A percentile compares a stretch with the other conserved stretches of the same genome.
Conservation (phyloP, 495 filamentous ascomycete genomes). For the Penicillium flavigenum region DNA sequence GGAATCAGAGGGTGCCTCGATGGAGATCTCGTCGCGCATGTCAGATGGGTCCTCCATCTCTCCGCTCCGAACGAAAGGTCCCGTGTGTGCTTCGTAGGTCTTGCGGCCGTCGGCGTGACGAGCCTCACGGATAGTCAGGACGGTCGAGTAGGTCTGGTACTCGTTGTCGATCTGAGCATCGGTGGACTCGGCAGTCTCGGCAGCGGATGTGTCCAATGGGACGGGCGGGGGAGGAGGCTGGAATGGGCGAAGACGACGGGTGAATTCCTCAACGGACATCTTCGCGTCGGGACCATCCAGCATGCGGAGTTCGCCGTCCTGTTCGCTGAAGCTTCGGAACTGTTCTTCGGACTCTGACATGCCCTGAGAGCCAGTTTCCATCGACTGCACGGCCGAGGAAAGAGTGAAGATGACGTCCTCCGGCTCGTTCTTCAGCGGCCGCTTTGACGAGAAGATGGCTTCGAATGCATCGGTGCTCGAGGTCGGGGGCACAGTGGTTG, state of each 20-base stretch:
- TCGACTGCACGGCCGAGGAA: slow-evolving; percentile 65
- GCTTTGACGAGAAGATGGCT: slow-evolving; percentile 66
- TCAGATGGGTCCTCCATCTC: slow-evolving; percentile 40
- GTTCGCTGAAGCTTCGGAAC: slow-evolving; percentile 47
- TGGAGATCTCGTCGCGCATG: slow-evolving; percentile 27
- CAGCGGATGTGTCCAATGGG: slow-evolving; percentile 42
- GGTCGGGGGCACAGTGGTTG: slow-evolving; percentile 69
- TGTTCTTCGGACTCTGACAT: slow-evolving; percentile 49
- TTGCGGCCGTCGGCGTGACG: slow-evolving; percentile 67
- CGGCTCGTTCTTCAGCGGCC: slow-evolving; percentile 49
- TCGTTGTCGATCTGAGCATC: slow-evolving; percentile 29
- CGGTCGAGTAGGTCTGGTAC: slow-evolving; percentile 68
- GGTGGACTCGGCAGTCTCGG: slow-evolving; percentile 23
- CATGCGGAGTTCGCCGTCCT: slow-evolving; percentile 54
- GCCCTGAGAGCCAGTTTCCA: slow-evolving; percentile 55
- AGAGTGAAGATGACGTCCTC: slow-evolving; percentile 78
- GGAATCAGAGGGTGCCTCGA: slow-evolving; percentile 34
- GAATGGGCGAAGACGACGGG: slow-evolving; percentile 69
- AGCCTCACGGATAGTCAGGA: slow-evolving; percentile 79
- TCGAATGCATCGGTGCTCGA: slow-evolving; percentile 73
- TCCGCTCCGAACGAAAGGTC: slow-evolving; percentile 39
- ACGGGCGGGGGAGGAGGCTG: slow-evolving; percentile 71
- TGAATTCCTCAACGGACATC: slow-evolving; percentile 52
- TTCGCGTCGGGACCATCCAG: slow-evolving; percentile 35
- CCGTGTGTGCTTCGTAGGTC: slow-evolving; percentile 52